phyloP scores from a whole-genome alignment of 2,329 filamentous ascomycete species.

The Ampelomyces quisqualis region DNA sequence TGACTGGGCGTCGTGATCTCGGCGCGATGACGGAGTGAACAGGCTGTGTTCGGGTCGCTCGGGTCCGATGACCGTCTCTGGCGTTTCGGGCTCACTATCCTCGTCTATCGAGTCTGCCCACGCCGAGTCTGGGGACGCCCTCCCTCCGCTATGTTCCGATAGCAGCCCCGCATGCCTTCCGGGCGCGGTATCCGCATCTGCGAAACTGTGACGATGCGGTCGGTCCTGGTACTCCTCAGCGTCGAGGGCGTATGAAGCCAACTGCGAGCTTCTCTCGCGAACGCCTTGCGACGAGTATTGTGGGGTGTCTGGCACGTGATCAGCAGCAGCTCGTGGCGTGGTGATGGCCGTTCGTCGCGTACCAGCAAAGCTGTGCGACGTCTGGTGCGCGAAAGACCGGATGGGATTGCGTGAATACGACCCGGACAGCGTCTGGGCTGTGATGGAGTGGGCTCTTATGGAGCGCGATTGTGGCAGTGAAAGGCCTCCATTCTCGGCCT shows the following conservation, averaged over 20 bases:
- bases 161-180: conserved; percentile 15
- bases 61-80: conserved; percentile 41
- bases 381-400: conserved; percentile 69
- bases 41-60: conserved; percentile 19
- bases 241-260: conserved; percentile 74
- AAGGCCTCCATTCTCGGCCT: conserved; percentile 25
- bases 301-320: conserved; percentile 61
- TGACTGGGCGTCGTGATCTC: conserved; percentile 2
- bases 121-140: conserved; percentile 34
- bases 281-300: conserved; percentile 75
- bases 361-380: conserved; percentile 62
- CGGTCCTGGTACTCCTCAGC: conserved; percentile 37
- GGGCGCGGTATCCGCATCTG: conserved; percentile 25
- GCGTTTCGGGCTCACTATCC: conserved; percentile 59
- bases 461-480: conserved; percentile 30
- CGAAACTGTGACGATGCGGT: conserved; percentile 26
- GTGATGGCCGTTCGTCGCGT: conserved; percentile 24
- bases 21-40: conserved; percentile 22
- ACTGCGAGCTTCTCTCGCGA: conserved; percentile 81
- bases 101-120: conserved; percentile 60
- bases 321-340: conserved; percentile 20
- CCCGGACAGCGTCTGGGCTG: conserved; percentile 25
- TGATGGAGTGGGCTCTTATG: conserved; percentile 28
- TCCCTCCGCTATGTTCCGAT: conserved; percentile 24
- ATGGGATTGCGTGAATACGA: conserved; percentile 59